Percentiles rank a stretch among this genome's conserved stretches.
phyloP scores from a whole-genome alignment of 441 rosid genomes.

The Rhodomyrtus psidioides region DNA sequence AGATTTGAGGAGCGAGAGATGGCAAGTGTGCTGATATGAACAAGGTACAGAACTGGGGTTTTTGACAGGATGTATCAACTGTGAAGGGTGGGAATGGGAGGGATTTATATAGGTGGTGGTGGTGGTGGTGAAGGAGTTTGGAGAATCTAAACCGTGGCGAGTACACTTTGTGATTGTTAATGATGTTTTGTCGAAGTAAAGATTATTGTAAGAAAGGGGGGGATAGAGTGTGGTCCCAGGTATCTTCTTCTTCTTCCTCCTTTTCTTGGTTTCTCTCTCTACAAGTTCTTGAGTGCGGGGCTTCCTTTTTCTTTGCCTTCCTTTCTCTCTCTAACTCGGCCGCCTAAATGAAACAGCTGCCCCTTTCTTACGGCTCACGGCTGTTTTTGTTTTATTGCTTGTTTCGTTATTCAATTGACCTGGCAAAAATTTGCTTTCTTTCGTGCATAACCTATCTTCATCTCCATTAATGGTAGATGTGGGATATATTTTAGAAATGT shows the following conservation, averaged over 20 bases:
- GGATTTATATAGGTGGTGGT: constrained; percentile 4
- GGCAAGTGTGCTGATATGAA: background rate
- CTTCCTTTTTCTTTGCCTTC: constrained; percentile 1
- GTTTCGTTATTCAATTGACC: background rate
- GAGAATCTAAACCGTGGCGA: constrained; percentile 14
- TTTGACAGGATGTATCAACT: background rate
- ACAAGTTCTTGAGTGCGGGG: background rate
- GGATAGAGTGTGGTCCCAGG: constrained; percentile 45
- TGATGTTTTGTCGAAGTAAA: constrained; percentile 28
- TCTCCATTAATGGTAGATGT: background rate
- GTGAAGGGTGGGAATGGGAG: constrained; percentile 2
- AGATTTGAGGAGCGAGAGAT: background rate
- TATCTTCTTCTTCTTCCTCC: background rate
- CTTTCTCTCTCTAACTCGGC: background rate
- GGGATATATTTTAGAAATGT: background rate
- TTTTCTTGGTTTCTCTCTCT: constrained; percentile 11
- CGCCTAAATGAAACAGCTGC: background rate
- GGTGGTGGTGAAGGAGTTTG: constrained; percentile 1
- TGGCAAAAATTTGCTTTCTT: background rate
- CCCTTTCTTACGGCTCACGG: constrained; percentile 28
- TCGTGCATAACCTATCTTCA: background rate
- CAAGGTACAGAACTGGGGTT: background rate
- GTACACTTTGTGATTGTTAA: background rate
- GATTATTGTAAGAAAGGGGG: constrained; percentile 20
- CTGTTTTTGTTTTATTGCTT: constrained; percentile 1